A percentile compares a stretch with the other conserved stretches of the same genome.
Evolutionary conservation across 192 early-diverging fungal genomes (phyloP).

Genomic region (Jimgerdemannia flammicorona): DNA sequence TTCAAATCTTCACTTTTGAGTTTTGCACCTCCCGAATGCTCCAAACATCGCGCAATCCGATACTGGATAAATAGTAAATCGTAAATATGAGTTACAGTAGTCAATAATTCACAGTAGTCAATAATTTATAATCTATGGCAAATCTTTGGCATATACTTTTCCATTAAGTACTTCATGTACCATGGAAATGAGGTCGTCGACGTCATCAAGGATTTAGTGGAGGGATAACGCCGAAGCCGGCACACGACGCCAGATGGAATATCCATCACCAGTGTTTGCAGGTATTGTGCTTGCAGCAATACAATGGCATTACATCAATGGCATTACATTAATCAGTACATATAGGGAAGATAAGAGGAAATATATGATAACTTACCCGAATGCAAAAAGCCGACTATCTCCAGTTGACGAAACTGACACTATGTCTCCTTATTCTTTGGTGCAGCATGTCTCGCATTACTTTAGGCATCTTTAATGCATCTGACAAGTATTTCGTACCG

Average conservation of each 20-base stretch:
- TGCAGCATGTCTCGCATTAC: conserved; percentile 12
- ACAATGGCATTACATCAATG: too few species aligned
- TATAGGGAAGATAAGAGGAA: conserved; percentile 3
- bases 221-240: conserved; percentile 6
- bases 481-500: conserved; percentile 9
- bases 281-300: conserved; percentile 14
- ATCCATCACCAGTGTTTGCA: conserved; percentile 10
- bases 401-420: conserved; percentile 7
- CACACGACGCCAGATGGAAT: conserved; percentile 10
- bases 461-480: conserved; percentile 12
- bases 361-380: conserved; percentile 5
- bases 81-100: conserved; percentile 14
- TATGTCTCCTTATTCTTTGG: conserved; percentile 7
- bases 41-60: conserved; percentile 4
- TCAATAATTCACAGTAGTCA: conserved; percentile 8
- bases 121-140: background rate
- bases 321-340: conserved; percentile 3
- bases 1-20: background rate
- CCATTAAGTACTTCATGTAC: conserved; percentile 5
- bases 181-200: conserved; percentile 9
- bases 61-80: conserved; percentile 7
- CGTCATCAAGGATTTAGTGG: background rate
- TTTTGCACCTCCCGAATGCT: background rate
- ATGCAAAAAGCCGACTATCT: conserved; percentile 17
- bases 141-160: conserved; percentile 3